Base-by-base conservation (phyloP, 768 basidiomycete species). In the Stropharia rugosoannulata region DNA sequence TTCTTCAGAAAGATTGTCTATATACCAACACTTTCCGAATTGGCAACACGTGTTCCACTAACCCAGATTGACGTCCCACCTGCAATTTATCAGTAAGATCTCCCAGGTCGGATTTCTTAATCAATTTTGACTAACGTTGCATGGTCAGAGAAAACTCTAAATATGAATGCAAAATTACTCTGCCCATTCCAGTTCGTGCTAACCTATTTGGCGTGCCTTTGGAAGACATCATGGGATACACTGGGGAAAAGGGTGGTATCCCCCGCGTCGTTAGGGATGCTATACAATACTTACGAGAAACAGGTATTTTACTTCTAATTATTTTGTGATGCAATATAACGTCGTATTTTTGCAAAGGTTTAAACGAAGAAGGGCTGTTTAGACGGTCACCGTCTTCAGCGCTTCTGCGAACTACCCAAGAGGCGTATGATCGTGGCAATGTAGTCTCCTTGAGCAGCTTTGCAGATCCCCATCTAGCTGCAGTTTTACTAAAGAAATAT, bases 61-160 rank as follows among this genome's bases (percentile, higher is more conserved):
- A 90, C 89, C 0, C 92, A 94, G 65, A 92, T 95, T 37, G 89
- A 93, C 67, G 85, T 95, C 40, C 84, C 89, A 19, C 87, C 91
- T 13, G 83, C 86, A 1, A 89, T 91, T 10, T 93, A 94, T 67
- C 82, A 85, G 92, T 93, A 62, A 48, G 88, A 76, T 54, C 16
- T 36, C 49, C 16, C 12, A 22, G 41, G 41, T 22, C 49, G 5
- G 35, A 11, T 38, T 32, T 22, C 12, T 38, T 12, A 40, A n/a
- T 32, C 7, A 52, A 53, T 47, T 46, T 13, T 16, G 41, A 36
- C 18, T 48, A n/a, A 4, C 27, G 27, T 40, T 16, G 46, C 8
- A 41, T 25, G 29, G 29, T 11, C 54, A 93, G 92, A 66, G 91
- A 93, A 70, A 94, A 94, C 64, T 69, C 85, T 56, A 90, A 85